Percentiles rank a stretch among this genome's conserved stretches.
Conservation (phyloP, 1,284 basidiomycete species). For the Cystobasidium sp. region DNA sequence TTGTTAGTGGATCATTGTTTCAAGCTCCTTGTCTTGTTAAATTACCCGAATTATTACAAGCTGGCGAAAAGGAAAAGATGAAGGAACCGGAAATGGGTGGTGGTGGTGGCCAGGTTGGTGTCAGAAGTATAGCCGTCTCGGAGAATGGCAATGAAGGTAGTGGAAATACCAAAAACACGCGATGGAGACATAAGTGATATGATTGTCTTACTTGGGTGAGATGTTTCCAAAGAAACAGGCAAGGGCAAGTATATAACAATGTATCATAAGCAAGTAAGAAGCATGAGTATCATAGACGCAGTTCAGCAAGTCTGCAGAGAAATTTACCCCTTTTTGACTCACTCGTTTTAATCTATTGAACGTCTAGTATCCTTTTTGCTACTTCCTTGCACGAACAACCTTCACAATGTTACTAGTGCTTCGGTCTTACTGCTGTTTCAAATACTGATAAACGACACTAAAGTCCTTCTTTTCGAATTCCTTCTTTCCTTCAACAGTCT, state of each 20-base stretch:
- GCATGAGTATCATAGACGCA: not conserved
- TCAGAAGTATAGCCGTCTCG: no score
- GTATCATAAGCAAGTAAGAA: not conserved
- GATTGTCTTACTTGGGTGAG: not conserved
- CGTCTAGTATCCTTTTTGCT: no score
- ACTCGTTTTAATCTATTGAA: no score
- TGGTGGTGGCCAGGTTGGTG: no score
- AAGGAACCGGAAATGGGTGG: constrained; percentile 18
- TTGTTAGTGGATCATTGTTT: constrained; percentile 49
- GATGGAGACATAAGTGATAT: no score
- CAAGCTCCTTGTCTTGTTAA: constrained; percentile 50
- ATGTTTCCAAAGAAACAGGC: not conserved
- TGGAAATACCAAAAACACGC: no score
- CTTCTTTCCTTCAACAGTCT: constrained; percentile 63
- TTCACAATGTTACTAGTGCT: not conserved
- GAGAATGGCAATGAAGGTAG: no score
- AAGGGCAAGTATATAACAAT: not conserved
- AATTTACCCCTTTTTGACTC: not conserved
- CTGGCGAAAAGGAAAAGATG: constrained; percentile 19
- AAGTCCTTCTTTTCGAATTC: constrained; percentile 73
- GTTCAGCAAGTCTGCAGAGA: not conserved
- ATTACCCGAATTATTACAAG: constrained; percentile 29
- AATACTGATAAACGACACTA: constrained; percentile 73
- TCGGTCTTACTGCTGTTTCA: constrained; percentile 56
- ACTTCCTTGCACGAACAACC: no score